Percentiles rank a stretch among this genome's conserved stretches.
phyloP scores from a whole-genome alignment of 164 flowering plant genomes.

The Vitis vinifera region ASM3070453v1 NC_081811.1:28515501-28516000 shows the following conservation, averaged over 20 bases:
- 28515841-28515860: neutral
- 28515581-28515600: neutral
- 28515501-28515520: constrained; percentile 14
- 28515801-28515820: neutral
- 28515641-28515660: constrained; percentile 34
- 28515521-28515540: neutral
- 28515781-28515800: neutral
- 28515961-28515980: too few species aligned
- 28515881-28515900: neutral
- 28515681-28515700: constrained; percentile 32
- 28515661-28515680: constrained; percentile 40
- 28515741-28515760: neutral
- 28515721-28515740: constrained; percentile 29
- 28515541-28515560: neutral
- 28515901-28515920: neutral
- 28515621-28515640: constrained; percentile 39
- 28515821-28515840: neutral
- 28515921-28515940: too few species aligned
- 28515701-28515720: constrained; percentile 41
- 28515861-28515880: neutral
- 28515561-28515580: neutral
- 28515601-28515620: constrained; percentile 42
- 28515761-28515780: too few species aligned
- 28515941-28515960: too few species aligned
- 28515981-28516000: too few species aligned